Conservation (phyloP, 2,329 filamentous ascomycete genomes). For the Blumeriella jaapii region DNA sequence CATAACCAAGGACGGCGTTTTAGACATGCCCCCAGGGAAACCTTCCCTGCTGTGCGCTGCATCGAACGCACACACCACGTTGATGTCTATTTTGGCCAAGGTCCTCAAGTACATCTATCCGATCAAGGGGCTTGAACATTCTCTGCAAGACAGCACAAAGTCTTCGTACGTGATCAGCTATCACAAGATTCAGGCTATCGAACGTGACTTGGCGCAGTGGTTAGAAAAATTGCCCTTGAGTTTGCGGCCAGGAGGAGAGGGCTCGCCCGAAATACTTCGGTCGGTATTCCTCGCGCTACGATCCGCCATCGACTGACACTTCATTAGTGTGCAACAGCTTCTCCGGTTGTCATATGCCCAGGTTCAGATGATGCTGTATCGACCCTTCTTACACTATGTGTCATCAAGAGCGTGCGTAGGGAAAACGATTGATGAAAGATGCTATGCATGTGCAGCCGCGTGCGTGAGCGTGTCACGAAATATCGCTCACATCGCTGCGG, state of each 20-base stretch:
- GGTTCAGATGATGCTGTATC: slow-evolving; percentile 71
- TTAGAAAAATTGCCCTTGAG: slow-evolving; percentile 57
- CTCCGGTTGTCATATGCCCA: slow-evolving; percentile 72
- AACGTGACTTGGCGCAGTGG: slow-evolving; percentile 52
- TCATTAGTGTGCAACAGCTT: slow-evolving; percentile 52
- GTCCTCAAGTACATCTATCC: slow-evolving; percentile 57
- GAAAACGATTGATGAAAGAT: slow-evolving; percentile 58
- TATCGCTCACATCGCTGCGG: slow-evolving; percentile 68
- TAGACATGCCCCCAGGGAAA: slow-evolving; percentile 40
- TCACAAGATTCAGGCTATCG: slow-evolving; percentile 51
- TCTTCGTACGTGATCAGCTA: slow-evolving; percentile 52
- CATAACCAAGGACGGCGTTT: slow-evolving; percentile 47
- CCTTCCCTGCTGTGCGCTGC: slow-evolving; percentile 48
- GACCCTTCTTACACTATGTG: slow-evolving; percentile 75
- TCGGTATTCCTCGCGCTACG: slow-evolving; percentile 33
- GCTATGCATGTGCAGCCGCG: slow-evolving; percentile 61
- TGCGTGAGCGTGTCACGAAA: slow-evolving; percentile 51
- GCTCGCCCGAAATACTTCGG: slow-evolving; percentile 63
- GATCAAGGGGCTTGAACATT: slow-evolving; percentile 42
- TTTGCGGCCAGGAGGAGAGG: slow-evolving; percentile 70
- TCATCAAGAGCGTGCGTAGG: slow-evolving; percentile 48
- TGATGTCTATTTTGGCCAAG: slow-evolving; percentile 53
- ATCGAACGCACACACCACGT: slow-evolving; percentile 51
- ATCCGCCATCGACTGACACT: slow-evolving; percentile 14
- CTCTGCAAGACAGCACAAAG: slow-evolving; percentile 27